Evolutionary conservation across 116 monocot genomes (phyloP).

Genomic region (Papilionanthe hybrid): DNA sequence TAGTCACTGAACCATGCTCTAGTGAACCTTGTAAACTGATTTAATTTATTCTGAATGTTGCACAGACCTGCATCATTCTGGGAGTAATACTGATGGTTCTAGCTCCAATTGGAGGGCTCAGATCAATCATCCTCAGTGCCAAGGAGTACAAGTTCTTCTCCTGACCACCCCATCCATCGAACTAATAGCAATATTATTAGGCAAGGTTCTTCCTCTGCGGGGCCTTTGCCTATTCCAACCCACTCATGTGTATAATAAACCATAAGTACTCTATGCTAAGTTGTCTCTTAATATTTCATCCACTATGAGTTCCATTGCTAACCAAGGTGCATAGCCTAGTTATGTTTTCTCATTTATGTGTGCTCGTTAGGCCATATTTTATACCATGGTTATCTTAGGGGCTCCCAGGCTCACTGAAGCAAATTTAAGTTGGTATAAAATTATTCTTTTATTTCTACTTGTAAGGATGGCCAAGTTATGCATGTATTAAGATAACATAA

Average conservation of each 20-base stretch:
- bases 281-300: neutral
- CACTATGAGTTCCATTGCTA: neutral
- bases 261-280: neutral
- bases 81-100: conserved; percentile 53
- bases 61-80: conserved; percentile 56
- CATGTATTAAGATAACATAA: no score
- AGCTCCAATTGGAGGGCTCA: conserved; percentile 54
- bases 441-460: no score
- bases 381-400: neutral
- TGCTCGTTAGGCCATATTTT: neutral
- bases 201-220: no score
- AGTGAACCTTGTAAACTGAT: neutral
- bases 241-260: neutral
- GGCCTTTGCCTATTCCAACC: neutral
- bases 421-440: no score
- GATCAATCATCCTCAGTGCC: conserved; percentile 45
- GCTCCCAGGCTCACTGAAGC: no score
- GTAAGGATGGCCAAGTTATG: no score
- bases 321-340: neutral
- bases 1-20: neutral
- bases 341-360: neutral
- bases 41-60: neutral
- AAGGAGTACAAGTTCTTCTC: conserved; percentile 57
- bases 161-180: conserved; percentile 1
- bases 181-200: neutral